Evolutionary conservation across 208 protist genomes (phyloP).

Genomic region (Tritrichomonas musculus): DNA sequence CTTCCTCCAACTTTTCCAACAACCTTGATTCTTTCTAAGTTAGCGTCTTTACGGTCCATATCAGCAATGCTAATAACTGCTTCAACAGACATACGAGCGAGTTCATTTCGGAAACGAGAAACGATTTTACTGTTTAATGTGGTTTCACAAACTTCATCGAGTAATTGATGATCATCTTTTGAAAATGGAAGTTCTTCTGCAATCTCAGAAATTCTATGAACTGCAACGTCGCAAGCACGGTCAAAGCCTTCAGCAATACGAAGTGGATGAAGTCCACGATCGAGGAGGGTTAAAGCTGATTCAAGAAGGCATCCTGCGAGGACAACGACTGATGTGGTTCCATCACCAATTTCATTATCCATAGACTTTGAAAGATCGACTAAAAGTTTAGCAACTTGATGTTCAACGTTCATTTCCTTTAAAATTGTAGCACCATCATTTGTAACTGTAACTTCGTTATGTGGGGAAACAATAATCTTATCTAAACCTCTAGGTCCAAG

Average conservation of each 20-base stretch:
- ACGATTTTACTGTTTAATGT: constrained; percentile 72
- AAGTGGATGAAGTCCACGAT: constrained; percentile 95
- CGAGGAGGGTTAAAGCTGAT: constrained; percentile 82
- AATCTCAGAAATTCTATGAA: constrained; percentile 75
- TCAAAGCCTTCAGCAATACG: constrained; percentile 96
- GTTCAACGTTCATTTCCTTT: constrained; percentile 79
- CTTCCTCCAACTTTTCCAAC: constrained; percentile 84
- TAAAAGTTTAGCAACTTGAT: constrained; percentile 97
- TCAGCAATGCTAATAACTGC: constrained; percentile 96
- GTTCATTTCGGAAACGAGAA: background rate
- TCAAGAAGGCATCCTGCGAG: constrained; percentile 95
- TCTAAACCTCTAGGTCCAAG: constrained; percentile 71
- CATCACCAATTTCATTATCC: constrained; percentile 99
- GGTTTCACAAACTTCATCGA: constrained; percentile 91
- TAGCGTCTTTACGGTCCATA: constrained; percentile 93
- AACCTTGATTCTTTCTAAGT: constrained; percentile 99
- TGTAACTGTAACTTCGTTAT: constrained; percentile 97
- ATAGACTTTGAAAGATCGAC: constrained; percentile 98
- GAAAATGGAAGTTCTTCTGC: constrained; percentile 63
- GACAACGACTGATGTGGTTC: constrained; percentile 95
- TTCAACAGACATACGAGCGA: constrained; percentile 81
- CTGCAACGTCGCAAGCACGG: constrained; percentile 83
- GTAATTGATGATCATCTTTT: constrained; percentile 62
- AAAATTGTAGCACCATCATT: constrained; percentile 96
- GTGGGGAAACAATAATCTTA: constrained; percentile 83